A percentile compares a stretch with the other conserved stretches of the same genome.
Conservation (phyloP, 2,329 filamentous ascomycete genomes). For the Aspergillus viridinutans region DNA sequence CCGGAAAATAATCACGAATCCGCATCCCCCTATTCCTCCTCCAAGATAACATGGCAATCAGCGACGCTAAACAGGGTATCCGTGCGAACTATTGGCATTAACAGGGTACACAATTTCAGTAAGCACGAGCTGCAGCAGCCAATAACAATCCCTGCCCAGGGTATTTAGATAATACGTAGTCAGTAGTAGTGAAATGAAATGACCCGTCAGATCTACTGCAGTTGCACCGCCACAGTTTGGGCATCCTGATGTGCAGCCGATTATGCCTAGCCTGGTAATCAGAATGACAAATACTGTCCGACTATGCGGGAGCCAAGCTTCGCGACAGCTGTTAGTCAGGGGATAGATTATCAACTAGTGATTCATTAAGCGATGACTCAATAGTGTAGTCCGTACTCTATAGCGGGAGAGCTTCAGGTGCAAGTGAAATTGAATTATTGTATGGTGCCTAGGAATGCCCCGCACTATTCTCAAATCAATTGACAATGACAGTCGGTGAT, state of each 20-base stretch:
- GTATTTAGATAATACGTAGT: no score
- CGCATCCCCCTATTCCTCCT: no score
- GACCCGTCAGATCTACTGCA: neutral
- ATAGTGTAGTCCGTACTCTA: neutral
- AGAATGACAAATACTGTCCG: neutral
- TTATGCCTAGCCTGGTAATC: neutral
- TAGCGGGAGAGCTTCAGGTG: no score
- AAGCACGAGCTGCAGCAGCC: no score
- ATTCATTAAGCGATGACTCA: neutral
- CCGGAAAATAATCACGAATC: neutral
- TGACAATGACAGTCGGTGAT: no score
- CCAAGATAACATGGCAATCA: no score
- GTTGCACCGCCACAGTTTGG: constrained; percentile 5
- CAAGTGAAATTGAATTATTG: no score
- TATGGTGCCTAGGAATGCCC: no score
- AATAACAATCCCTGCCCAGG: no score
- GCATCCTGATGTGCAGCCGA: neutral
- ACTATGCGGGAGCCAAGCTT: neutral
- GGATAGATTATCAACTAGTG: neutral
- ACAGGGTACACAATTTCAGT: neutral
- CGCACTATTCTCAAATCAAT: no score
- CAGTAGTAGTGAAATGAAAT: neutral
- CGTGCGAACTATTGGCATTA: neutral
- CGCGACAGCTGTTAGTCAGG: neutral
- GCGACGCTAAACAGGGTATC: neutral